A percentile compares a stretch with the other conserved stretches of the same genome.
Conservation (phyloP, 768 basidiomycete genomes). For the Podaxis sp. region DNA sequence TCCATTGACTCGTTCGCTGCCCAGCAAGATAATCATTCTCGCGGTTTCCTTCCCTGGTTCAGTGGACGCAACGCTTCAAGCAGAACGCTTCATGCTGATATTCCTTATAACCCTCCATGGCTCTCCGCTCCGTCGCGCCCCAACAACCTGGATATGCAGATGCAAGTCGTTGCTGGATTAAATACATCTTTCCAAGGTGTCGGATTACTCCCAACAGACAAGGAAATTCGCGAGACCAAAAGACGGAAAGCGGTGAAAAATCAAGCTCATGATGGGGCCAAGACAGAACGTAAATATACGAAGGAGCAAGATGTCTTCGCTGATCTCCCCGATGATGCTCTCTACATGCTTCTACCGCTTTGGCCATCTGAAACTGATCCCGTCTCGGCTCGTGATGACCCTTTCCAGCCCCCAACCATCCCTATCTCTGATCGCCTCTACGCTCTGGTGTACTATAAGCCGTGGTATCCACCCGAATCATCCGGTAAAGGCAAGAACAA, state of each 20-base stretch:
- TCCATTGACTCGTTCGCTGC: conserved; percentile 45
- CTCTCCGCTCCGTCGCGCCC: conserved; percentile 60
- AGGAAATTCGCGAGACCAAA: conserved; percentile 27
- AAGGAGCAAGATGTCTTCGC: conserved; percentile 46
- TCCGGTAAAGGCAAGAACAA: conserved; percentile 30
- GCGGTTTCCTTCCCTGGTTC: conserved; percentile 27
- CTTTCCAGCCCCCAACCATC: conserved; percentile 33
- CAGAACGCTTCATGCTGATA: conserved; percentile 20
- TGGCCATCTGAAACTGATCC: conserved; percentile 77
- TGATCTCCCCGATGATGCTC: conserved; percentile 61
- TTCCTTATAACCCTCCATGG: conserved; percentile 51
- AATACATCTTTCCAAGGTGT: conserved; percentile 80
- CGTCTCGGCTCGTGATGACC: conserved; percentile 26
- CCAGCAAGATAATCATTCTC: conserved; percentile 24
- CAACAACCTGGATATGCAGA: conserved; percentile 63
- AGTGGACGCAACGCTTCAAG: conserved; percentile 19
- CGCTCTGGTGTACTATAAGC: conserved; percentile 78
- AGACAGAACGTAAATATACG: conserved; percentile 28
- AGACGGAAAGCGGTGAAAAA: conserved; percentile 13
- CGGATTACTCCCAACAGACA: conserved; percentile 63
- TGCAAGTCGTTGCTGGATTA: conserved; percentile 62
- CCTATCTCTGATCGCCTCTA: conserved; percentile 60
- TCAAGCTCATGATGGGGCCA: conserved; percentile 20
- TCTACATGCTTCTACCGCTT: conserved; percentile 84
- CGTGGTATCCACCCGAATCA: conserved; percentile 16